Evolutionary conservation across 148 eudicot species (phyloP), one percentile per base, ranked within the genome.

Genomic region (Silene uniflora): DNA sequence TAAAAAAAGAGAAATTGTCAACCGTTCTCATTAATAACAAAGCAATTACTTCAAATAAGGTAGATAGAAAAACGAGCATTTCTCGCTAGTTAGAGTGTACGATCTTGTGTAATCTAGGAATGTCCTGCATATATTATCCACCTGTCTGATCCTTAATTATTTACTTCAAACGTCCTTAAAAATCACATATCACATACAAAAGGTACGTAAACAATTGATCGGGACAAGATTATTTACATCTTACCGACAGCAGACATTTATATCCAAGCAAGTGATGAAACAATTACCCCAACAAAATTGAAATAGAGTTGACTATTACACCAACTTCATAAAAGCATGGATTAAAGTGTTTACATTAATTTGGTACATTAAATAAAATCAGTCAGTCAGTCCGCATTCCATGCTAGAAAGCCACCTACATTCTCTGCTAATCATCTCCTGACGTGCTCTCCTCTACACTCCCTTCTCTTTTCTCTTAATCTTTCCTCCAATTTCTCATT

Each of bases 391-490:
- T 77, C 75, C 79, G 79, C 75, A 77, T 77, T 77, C 79, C 75
- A 71, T 71, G 79, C 69, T 76, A 76, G 84, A 85, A 68, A 91
- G 71, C 75, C 39, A 46, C 18, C 44, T 1, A 39, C 44, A 39
- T 39, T 39, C 44, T 3, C 44, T 39, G 44, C 54, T 25, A 32
- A 23, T 17, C 70, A 71, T 27, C 67, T 67, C 42, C 60, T 22
- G 81, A 75, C 84, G 84, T 84, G 84, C 84, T 69, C 47, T 39
- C 85, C 81, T 81, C 80, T 76, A 72, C 58, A 27, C 55, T 24
- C 35, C 79, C 56, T 11, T 18, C 19, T 16, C 14, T 21, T 46
- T 32, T 19, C 10, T 7, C 44, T 6, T 35, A 54, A 27, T 47
- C 56, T 49, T 66, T 71, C 29, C 23, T 67, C 39, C 52, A 29